Conservation (phyloP, 2,329 filamentous ascomycete species). For the Exophiala phaeomuriformis region DNA sequence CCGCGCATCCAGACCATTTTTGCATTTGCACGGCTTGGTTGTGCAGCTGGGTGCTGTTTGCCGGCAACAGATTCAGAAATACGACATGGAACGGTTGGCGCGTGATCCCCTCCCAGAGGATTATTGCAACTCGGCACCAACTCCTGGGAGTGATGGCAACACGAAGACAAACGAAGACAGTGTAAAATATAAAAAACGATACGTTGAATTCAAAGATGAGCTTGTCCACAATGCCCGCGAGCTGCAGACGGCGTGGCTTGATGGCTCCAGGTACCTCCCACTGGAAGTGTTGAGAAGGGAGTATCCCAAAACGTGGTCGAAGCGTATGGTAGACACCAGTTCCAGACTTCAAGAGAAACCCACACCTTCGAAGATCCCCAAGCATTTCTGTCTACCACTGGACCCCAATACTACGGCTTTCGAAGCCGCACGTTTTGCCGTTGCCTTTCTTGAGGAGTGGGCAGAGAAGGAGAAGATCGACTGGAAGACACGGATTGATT, state of each 20-base stretch:
- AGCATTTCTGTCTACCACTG: constrained; percentile 38
- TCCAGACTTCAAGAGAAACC: constrained; percentile 32
- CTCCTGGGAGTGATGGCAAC: constrained; percentile 39
- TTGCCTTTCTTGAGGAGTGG: constrained; percentile 42
- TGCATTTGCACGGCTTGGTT: constrained; percentile 40
- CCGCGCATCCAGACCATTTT: constrained; percentile 34
- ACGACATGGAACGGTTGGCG: constrained; percentile 41
- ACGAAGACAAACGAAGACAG: constrained; percentile 28
- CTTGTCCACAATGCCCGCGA: constrained; percentile 38
- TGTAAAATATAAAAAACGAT: constrained; percentile 36
- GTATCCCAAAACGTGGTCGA: constrained; percentile 42
- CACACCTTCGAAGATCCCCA: constrained; percentile 26
- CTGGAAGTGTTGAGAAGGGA: constrained; percentile 36
- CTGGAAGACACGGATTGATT: constrained; percentile 37
- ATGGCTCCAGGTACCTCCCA: constrained; percentile 37
- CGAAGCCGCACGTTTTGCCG: constrained; percentile 42
- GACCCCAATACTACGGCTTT: constrained; percentile 37
- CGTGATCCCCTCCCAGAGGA: constrained; percentile 36
- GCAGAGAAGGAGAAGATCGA: constrained; percentile 40
- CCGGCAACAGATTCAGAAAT: constrained; percentile 40
- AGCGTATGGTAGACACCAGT: constrained; percentile 33
- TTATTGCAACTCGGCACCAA: constrained; percentile 34
- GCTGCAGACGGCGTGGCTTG: constrained; percentile 39
- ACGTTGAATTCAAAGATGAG: constrained; percentile 36
- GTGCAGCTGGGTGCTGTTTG: constrained; percentile 42